These are phyloP conservation scores for Pisolithus tinctorius DNA, from an alignment of 768 basidiomycete genomes.

Conservation along the genomic window DNA sequence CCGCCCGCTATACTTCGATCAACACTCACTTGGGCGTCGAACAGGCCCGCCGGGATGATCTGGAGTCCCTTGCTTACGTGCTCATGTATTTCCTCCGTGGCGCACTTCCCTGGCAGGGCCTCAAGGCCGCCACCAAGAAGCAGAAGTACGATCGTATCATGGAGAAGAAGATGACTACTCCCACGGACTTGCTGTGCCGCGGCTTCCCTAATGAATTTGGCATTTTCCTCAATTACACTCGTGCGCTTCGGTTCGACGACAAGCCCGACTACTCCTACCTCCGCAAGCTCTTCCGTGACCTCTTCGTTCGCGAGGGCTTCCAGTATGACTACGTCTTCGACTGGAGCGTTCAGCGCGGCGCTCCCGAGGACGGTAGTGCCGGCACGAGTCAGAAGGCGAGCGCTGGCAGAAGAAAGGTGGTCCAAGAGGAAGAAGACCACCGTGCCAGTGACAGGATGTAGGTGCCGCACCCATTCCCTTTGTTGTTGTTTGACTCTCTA, in stretches of 20 bases:
- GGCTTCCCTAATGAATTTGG: slow-evolving; percentile 99
- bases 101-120: slow-evolving; percentile 96
- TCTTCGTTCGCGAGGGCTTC: slow-evolving; percentile 95
- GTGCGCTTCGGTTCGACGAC: slow-evolving; percentile 98
- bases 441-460: slow-evolving; percentile 80
- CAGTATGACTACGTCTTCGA: slow-evolving; percentile 99
- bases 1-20: slow-evolving; percentile 98
- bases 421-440: slow-evolving; percentile 82
- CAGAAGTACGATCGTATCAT: slow-evolving; percentile 99
- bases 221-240: slow-evolving; percentile 98
- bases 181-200: slow-evolving; percentile 93
- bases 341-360: slow-evolving; percentile 85
- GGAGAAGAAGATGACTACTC: slow-evolving; percentile 99
- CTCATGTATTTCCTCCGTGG: slow-evolving; percentile 99
- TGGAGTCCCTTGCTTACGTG: slow-evolving; percentile 97
- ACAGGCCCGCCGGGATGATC: slow-evolving; percentile 95
- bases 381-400: slow-evolving; percentile 57
- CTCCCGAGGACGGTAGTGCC: slow-evolving; percentile 58
- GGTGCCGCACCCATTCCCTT: slow-evolving; percentile 28
- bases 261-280: slow-evolving; percentile 99
- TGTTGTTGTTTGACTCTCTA: slow-evolving; percentile 8
- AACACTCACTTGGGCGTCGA: slow-evolving; percentile 99
- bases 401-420: slow-evolving; percentile 67
- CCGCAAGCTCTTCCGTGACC: slow-evolving; percentile 97
- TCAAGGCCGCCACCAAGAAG: slow-evolving; percentile 99